Base-by-base conservation (phyloP, 2,329 filamentous ascomycete genomes). In the Sporothrix humicola region DNA sequence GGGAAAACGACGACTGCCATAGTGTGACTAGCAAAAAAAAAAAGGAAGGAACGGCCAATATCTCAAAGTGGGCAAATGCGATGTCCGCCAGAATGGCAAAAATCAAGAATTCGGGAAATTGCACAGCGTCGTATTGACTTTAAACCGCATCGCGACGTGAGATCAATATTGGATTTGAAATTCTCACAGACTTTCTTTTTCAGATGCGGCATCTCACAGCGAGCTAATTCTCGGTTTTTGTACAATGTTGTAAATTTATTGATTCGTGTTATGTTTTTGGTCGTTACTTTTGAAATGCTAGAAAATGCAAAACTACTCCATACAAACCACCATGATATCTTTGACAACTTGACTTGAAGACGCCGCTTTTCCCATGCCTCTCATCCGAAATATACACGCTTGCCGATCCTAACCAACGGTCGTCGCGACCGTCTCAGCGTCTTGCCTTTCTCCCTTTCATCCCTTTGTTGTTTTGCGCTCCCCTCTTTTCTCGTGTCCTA, bases 401-500 rank as follows among this genome's bases (percentile, higher is more conserved):
- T 50, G 63, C 63, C 63, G 44, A 68, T 50, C 42, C 58, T 12
- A 26, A 13, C 20, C 63, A 31, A 10, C 37, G 1, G 3, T 46
- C n/a, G 37, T 66, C 15, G 58, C 31, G 31, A 31, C 31, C 31
- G 31, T 31, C 31, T 31, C 31, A 31, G 31, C 31, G 5, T 31
- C 9, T 59, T 59, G 8, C 7, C 23, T 23, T 23, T 58, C n/a
- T 12, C 54, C 12, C 23, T 58, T 58, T 58, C 1, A 17, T 59
- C 12, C 42, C 42, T 13, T 50, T 8, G 20, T 66, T 8, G 10
- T 50, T 69, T 52, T 31, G 17, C 65, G 15, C 15, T 54, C 46
- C 46, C 46, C 65, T 69, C 65, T 52, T 69, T 68, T 68, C 61
- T 50, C 44, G 10, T 50, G n/a, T 50, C 63, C 52, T 68, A 69